Conservation (phyloP, 805 yeast genomes). For the Barnettozyma sucrosica region DNA sequence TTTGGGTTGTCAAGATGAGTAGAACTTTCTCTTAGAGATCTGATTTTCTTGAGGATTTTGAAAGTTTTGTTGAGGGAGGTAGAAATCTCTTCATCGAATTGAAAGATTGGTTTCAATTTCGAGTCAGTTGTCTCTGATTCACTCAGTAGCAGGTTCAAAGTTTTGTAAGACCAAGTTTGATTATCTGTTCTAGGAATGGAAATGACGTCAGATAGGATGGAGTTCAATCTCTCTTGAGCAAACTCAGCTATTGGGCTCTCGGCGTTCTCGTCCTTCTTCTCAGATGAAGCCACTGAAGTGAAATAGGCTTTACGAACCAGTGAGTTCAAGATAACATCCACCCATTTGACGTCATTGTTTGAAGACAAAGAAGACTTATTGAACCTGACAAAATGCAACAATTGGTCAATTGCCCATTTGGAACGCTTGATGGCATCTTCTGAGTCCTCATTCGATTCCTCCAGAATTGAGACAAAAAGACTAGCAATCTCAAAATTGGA, state of each 20-base stretch:
- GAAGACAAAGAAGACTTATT: conserved; percentile 31
- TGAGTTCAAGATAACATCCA: conserved; percentile 27
- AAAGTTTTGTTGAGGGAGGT: conserved; percentile 44
- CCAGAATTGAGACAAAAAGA: conserved; percentile 19
- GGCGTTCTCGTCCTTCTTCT: conserved; percentile 4
- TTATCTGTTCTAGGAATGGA: conserved; percentile 37
- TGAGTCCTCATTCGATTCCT: conserved; percentile 12
- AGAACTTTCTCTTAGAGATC: conserved; percentile 29
- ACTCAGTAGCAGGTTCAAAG: conserved; percentile 35
- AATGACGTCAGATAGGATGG: conserved; percentile 58
- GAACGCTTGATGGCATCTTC: conserved; percentile 16
- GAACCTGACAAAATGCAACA: conserved; percentile 45
- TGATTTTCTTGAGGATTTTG: conserved; percentile 40
- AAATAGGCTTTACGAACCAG: conserved; percentile 30
- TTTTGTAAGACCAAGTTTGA: conserved; percentile 56
- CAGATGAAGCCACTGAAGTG: conserved; percentile 10
- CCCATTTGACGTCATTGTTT: conserved; percentile 24
- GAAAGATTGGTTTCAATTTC: conserved; percentile 25
- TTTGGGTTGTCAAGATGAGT: conserved; percentile 29
- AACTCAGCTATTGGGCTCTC: conserved; percentile 32
- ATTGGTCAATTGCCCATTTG: conserved; percentile 55
- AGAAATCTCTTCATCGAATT: conserved; percentile 55
- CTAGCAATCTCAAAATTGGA: conserved; percentile 12
- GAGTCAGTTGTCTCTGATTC: conserved; percentile 21
- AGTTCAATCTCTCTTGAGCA: conserved; percentile 58